Evolutionary conservation across 2,329 filamentous ascomycete species (phyloP).

Genomic region (Ophiostoma australiae): DNA sequence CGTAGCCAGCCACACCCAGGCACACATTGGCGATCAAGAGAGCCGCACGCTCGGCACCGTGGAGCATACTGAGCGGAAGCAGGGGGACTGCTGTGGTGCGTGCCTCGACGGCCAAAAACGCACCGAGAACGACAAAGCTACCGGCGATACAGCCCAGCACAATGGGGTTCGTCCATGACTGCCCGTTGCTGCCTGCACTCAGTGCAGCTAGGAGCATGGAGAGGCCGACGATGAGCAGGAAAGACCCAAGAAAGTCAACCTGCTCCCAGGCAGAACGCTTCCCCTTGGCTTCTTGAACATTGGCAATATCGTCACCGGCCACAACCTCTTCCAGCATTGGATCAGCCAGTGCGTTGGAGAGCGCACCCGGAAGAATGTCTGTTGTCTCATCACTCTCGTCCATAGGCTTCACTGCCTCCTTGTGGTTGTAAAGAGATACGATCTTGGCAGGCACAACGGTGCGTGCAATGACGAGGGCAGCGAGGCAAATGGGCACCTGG

Average conservation of each 20-base stretch:
- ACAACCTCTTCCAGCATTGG: slow-evolving; percentile 15
- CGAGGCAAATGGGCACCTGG: slow-evolving; percentile 55
- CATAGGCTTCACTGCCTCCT: slow-evolving; percentile 24
- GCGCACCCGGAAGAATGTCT: background rate
- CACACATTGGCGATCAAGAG: slow-evolving; percentile 57
- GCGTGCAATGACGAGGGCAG: slow-evolving; percentile 40
- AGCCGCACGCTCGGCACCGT: slow-evolving; percentile 49
- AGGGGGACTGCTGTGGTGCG: slow-evolving; percentile 48
- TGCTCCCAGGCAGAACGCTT: slow-evolving; percentile 42
- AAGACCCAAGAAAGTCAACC: slow-evolving; percentile 54
- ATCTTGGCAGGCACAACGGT: slow-evolving; percentile 16
- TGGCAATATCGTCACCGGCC: slow-evolving; percentile 24
- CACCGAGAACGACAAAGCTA: slow-evolving; percentile 40
- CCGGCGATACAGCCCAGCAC: slow-evolving; percentile 44
- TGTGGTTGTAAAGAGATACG: slow-evolving; percentile 22
- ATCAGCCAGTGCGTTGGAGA: slow-evolving; percentile 6
- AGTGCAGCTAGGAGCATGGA: slow-evolving; percentile 53
- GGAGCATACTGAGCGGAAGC: slow-evolving; percentile 53
- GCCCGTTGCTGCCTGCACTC: slow-evolving; percentile 52
- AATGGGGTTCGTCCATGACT: slow-evolving; percentile 47
- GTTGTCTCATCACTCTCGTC: background rate
- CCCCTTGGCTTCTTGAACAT: slow-evolving; percentile 29
- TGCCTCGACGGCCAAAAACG: slow-evolving; percentile 48
- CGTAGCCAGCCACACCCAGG: slow-evolving; percentile 57
- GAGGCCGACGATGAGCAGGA: slow-evolving; percentile 54